phyloP scores from a whole-genome alignment of 306 rosid genomes.

The Lathyrus aphaca region DNA sequence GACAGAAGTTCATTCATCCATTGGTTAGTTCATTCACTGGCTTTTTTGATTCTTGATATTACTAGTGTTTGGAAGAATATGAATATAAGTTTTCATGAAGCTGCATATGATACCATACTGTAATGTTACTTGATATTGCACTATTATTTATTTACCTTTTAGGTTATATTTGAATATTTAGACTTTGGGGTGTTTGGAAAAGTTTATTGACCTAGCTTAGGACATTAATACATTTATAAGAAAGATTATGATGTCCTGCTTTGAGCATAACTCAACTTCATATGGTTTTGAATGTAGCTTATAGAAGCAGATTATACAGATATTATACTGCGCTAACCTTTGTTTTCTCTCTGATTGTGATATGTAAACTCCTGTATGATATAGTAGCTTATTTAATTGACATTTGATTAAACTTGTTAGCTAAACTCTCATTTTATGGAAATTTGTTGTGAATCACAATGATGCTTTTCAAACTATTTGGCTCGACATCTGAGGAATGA shows the following conservation, averaged over 20 bases:
- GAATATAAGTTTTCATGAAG: neutral
- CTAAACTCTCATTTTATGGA: neutral
- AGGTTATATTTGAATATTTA: neutral
- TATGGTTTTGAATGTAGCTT: neutral
- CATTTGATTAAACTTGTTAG: neutral
- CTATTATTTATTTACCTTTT: neutral
- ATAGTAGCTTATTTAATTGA: neutral
- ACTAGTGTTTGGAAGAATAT: no score
- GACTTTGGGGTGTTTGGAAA: neutral
- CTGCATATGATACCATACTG: neutral
- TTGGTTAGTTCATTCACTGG: slow-evolving; percentile 52
- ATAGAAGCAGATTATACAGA: neutral
- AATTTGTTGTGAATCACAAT: neutral
- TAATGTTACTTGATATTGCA: neutral
- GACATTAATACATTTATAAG: neutral
- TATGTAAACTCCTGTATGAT: neutral
- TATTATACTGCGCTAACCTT: neutral
- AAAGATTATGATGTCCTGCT: neutral
- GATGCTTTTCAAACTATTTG: neutral
- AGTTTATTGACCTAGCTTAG: neutral
- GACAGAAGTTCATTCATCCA: slow-evolving; percentile 70
- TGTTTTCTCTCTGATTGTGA: neutral
- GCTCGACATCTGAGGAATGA: slow-evolving; percentile 1
- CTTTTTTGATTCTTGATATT: no score
- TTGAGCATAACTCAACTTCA: neutral